Evolutionary conservation across 768 basidiomycete genomes (phyloP), one percentile per base, ranked within the genome.

Genomic region (Mycena latifolia): DNA sequence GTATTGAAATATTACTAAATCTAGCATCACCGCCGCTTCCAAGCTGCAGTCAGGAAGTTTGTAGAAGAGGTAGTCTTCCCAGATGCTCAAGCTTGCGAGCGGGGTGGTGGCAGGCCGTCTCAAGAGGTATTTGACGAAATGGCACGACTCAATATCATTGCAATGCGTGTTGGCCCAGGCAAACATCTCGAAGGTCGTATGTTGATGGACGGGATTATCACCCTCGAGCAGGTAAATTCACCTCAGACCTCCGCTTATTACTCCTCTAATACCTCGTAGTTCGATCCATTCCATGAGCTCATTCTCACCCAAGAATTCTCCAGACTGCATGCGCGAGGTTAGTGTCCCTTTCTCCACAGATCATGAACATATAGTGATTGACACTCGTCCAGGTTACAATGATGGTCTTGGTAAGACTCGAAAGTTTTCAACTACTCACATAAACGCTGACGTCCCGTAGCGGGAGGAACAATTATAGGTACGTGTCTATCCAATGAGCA

Each of bases 81-180:
- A 5, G 89, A 85, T 72, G 84, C 77, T 27, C 46, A 85, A 79
- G 76, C 77, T 17, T 81, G 83, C 69, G 92, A 93, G 76, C 86
- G 86, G 58, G 88, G 86, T 65, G 91, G 91, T 28, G 91, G 92
- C 77, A 78, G 88, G 27, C 88, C 91, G 6, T 85, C 80, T 53
- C 82, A 87, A 78, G 77, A 77, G 57, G 84, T 92, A 31, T 78
- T 90, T 39, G 83, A 89, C 66, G 83, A 85, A 72, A 88, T 92
- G 87, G 86, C 88, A 18, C 88, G 89, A 55, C 56, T 86, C 31
- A 89, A 95, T 72, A 60, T 98, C 22, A 92, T 94, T 74, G 93
- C 94, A 17, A 97, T 98, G 96, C 89, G 94, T 22, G 84, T 96
- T 79, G 97, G 97, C 18, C 96, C 96, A 25, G 95, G 95, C 28